Conservation (phyloP, 352 stramenopile species). For the Phytophthora ohioensis region DNA sequence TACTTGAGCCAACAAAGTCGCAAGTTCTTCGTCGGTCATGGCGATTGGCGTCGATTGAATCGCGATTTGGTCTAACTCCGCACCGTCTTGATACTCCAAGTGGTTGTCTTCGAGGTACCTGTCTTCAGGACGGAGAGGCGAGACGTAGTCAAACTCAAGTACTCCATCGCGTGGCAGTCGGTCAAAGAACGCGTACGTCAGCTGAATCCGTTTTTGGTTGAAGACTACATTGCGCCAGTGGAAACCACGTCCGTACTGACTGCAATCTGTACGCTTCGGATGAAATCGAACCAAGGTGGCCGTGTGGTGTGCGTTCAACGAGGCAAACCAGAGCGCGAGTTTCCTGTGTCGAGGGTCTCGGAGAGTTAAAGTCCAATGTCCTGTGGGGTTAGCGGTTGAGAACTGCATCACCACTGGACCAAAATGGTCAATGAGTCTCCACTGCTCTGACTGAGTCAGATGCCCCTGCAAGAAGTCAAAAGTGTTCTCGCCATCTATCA, state of each 20-base stretch:
- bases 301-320: conserved; percentile 60
- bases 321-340: conserved; percentile 74
- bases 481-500: conserved; percentile 58
- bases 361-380: conserved; percentile 63
- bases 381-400: conserved; percentile 65
- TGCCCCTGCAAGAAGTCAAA: conserved; percentile 65
- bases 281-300: conserved; percentile 35
- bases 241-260: conserved; percentile 63
- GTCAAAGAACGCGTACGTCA: conserved; percentile 73
- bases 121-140: conserved; percentile 64
- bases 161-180: conserved; percentile 54
- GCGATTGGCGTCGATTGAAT: conserved; percentile 19
- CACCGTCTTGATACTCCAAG: conserved; percentile 16
- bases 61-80: conserved; percentile 16
- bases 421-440: conserved; percentile 63
- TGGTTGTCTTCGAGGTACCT: conserved; percentile 31
- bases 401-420: conserved; percentile 64
- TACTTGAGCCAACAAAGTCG: conserved; percentile 51
- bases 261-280: conserved; percentile 63
- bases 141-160: conserved; percentile 81
- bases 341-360: conserved; percentile 65
- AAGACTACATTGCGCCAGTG: conserved; percentile 75
- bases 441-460: conserved; percentile 53
- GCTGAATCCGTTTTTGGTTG: conserved; percentile 60
- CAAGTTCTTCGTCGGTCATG: conserved; percentile 53